Evolutionary conservation across 2,329 filamentous ascomycete species (phyloP).

Genomic region (Cladophialophora psammophila): DNA sequence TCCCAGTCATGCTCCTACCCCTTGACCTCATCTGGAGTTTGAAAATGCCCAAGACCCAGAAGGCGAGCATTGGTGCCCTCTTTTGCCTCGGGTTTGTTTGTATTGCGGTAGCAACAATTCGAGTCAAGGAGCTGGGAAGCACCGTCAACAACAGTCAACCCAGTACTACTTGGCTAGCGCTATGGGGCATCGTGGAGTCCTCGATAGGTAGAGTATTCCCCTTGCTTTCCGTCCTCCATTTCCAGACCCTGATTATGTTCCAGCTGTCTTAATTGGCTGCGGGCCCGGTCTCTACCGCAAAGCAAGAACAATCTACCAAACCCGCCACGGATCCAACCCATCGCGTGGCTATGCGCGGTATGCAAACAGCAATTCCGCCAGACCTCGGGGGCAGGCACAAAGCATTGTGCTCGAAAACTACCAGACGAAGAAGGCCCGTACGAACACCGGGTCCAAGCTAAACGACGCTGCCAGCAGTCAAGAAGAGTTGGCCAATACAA

Average conservation of each 20-base stretch:
- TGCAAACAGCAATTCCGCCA: constrained; percentile 6
- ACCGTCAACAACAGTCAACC: constrained; percentile 15
- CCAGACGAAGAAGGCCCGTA: constrained; percentile 6
- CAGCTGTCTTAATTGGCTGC: constrained; percentile 13
- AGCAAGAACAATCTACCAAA: constrained; percentile 10
- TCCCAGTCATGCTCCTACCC: constrained; percentile 8
- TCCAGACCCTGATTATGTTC: neutral
- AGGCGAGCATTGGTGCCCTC: constrained; percentile 10
- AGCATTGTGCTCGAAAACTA: constrained; percentile 9
- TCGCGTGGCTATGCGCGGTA: constrained; percentile 12
- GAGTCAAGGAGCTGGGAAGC: constrained; percentile 16
- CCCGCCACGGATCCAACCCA: constrained; percentile 8
- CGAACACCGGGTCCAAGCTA: neutral
- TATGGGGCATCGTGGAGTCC: constrained; percentile 17
- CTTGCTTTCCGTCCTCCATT: neutral
- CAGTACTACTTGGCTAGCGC: constrained; percentile 11
- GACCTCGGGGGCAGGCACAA: neutral
- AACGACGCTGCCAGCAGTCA: constrained; percentile 15
- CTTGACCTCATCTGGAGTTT: constrained; percentile 12
- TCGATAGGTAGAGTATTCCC: constrained; percentile 5
- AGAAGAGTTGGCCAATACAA: constrained; percentile 13
- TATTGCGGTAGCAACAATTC: constrained; percentile 13
- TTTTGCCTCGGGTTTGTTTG: constrained; percentile 14
- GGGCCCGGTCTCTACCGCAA: constrained; percentile 12
- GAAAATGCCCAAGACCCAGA: constrained; percentile 2